phyloP scores from a whole-genome alignment of 192 early-diverging fungal genomes.

The Podila epigama region DNA sequence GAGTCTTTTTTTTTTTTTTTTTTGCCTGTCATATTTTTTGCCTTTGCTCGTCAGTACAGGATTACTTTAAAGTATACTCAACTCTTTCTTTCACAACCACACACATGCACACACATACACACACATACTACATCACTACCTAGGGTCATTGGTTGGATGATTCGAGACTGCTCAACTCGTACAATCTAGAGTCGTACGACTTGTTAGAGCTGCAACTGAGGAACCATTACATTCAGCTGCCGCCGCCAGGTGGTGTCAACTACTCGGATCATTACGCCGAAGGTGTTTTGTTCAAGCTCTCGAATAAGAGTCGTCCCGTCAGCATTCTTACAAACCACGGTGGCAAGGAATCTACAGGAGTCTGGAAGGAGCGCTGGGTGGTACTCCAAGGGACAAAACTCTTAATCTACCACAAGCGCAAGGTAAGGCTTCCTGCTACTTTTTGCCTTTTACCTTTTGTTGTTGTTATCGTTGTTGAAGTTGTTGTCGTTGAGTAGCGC shows the following conservation, averaged over 20 bases:
- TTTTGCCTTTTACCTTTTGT: too few relatives aligned
- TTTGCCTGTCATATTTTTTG: neutral
- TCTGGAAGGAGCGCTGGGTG: constrained; percentile 47
- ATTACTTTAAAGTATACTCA: neutral
- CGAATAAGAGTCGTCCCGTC: constrained; percentile 30
- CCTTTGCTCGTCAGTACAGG: too few relatives aligned
- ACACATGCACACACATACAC: too few relatives aligned
- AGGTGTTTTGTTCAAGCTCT: constrained; percentile 34
- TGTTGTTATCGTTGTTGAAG: too few relatives aligned
- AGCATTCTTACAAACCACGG: constrained; percentile 23
- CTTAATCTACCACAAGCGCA: constrained; percentile 45
- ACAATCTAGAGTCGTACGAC: constrained; percentile 24
- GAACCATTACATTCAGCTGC: constrained; percentile 35
- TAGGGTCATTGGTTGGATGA: constrained; percentile 48
- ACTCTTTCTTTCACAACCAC: too few relatives aligned
- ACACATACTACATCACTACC: neutral
- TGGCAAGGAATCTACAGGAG: constrained; percentile 19
- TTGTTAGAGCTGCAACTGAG: constrained; percentile 31
- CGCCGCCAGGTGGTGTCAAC: constrained; percentile 11
- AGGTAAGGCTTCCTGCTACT: constrained; percentile 6
- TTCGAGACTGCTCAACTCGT: constrained; percentile 41
- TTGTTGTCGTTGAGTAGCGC: too few relatives aligned
- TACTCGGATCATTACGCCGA: constrained; percentile 44
- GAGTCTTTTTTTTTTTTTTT: too few relatives aligned
- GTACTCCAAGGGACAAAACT: constrained; percentile 35